Percentiles rank a stretch among this genome's conserved stretches.
phyloP scores from a whole-genome alignment of 176 grass and related monocot genomes.

The Oropetium thomaeum region DNA sequence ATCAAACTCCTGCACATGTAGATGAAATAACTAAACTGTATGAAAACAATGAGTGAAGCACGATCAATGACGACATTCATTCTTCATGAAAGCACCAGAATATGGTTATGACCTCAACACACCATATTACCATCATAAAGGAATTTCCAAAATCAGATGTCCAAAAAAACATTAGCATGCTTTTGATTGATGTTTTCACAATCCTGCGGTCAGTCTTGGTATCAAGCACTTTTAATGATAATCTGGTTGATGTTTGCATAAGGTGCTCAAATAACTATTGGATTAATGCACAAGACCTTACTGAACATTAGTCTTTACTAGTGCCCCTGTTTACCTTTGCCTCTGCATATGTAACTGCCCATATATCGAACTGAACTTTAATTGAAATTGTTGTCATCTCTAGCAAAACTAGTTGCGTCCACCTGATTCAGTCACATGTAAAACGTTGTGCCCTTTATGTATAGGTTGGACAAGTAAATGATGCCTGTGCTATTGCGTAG shows the following conservation, averaged over 20 bases:
- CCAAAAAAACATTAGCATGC: neutral
- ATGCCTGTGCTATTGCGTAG: neutral
- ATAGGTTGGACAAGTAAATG: neutral
- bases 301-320: neutral
- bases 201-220: neutral
- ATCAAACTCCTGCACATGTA: conserved; percentile 72
- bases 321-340: neutral
- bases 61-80: neutral
- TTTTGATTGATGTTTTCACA: neutral
- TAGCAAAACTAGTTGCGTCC: neutral
- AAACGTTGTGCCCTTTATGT: neutral
- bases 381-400: neutral
- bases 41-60: conserved; percentile 41
- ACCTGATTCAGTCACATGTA: neutral
- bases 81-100: neutral
- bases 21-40: conserved; percentile 48
- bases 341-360: neutral
- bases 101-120: neutral
- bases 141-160: neutral
- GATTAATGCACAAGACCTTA: neutral
- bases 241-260: neutral
- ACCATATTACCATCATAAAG: neutral
- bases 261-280: neutral
- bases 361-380: neutral
- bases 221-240: neutral